Base-by-base conservation (phyloP, 2,329 filamentous ascomycete species). In the Cordyceps fumosorosea region DNA sequence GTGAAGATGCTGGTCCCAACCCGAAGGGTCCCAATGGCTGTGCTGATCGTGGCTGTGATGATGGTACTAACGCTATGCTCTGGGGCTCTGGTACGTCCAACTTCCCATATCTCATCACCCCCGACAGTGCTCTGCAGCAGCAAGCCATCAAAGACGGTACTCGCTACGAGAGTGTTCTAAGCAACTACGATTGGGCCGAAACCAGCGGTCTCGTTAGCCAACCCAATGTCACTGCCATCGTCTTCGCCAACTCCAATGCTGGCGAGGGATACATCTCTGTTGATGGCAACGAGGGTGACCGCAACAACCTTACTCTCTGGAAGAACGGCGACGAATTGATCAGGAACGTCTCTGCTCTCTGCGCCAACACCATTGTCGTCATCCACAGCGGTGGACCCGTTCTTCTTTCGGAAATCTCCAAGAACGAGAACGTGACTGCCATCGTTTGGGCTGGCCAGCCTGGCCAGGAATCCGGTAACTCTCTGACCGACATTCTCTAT, bases 221-320 rank as follows among this genome's bases (percentile, higher is more conserved):
- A 67, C 80, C 83, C n/a, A 78, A 86, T 62, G 86, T 85, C 16
- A 86, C 87, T 0, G 80, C 93, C 66, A 83, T 99, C 48, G 92
- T 97, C 12, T 98, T 98, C 69, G 93, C 90, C 70, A 96, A 96
- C 67, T 87, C 92, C 16, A 83, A 93, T 71, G 84, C 89, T 3
- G 93, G 93, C 59, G 95, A 98, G 76, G 92, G 91, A 6, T 97
- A 85, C 76, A 91, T 98, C 70, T 82, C 77, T 32, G 84, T 96
- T 1, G 93, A 93, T 65, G 89, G 85, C 60, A 97, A 97, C 72
- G 79, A 82, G 63, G 95, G 95, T 63, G 93, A 98, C 74, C 88
- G 95, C 59, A 92, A 93, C 70, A 97, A 99, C 76, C 80, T 99
- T 44, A 96, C 92, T 0, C 80, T 96, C 0, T 98, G 93, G 93